Base-by-base conservation (phyloP, 2,329 filamentous ascomycete species). In the Shiraia sp. region DNA sequence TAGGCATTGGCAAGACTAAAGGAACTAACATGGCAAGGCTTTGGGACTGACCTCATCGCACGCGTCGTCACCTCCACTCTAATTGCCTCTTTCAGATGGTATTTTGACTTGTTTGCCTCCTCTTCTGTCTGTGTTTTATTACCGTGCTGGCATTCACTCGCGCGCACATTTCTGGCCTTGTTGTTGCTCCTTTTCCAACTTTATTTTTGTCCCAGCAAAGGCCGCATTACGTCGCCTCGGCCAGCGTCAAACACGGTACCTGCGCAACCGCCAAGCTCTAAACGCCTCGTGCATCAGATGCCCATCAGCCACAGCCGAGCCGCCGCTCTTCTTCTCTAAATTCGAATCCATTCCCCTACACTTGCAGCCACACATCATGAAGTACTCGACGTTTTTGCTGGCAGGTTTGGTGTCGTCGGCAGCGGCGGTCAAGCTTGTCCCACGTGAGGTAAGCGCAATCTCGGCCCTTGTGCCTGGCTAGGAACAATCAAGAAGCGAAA, bases 361-460 rank as follows among this genome's bases (percentile, higher is more conserved):
- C 17, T 12, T 17, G 34, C 16, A 16, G 24, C 29, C 24, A 36
- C 36, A 19, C n/a, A n/a, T n/a, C n/a, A 69, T 70, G 67, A 68
- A 63, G 45, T 62, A 41, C 33, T 61, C 58, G 32, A 48, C 55
- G 25, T 40, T 68, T 36, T 37, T 65, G 38, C 56, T 56, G 37
- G 55, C 61, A 23, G 52, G 57, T 33, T 43, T 69, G 53, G 47
- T 61, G 49, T 55, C 61, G 45, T 57, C 58, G 40, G 47, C 55
- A 25, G 42, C 47, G 25, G 65, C 63, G 29, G 48, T 68, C 29
- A 54, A 51, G 34, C 53, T 69, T 36, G 61, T 50, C 27, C 49
- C 59, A 26, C 59, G 66, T 45, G 56, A 68, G 45, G 67, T 70
- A 61, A 56, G 67, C 57, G 42, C 35, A n/a, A n/a, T n/a, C n/a